These are phyloP conservation scores for Pythium dissotocum DNA, from an alignment of 352 stramenopile species.

Conservation along the genomic window DNA sequence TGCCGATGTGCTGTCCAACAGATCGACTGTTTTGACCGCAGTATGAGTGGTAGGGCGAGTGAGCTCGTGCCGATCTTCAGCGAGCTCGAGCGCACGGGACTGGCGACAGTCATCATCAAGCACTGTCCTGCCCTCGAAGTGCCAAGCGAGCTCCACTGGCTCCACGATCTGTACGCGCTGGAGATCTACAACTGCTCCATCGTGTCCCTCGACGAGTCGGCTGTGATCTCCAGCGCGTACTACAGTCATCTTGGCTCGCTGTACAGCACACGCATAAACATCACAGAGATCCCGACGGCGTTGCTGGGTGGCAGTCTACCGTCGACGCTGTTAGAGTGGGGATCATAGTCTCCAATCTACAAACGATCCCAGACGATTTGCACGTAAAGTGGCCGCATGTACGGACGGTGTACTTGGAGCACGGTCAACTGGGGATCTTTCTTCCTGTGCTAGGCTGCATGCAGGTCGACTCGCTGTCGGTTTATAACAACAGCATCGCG, in stretches of 20 bases:
- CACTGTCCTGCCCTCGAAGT: background rate
- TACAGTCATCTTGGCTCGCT: background rate
- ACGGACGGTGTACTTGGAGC: background rate
- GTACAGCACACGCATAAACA: background rate
- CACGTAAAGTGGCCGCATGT: background rate
- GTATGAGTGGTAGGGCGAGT: background rate
- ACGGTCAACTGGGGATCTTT: background rate
- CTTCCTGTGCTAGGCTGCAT: background rate
- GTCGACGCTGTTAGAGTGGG: background rate
- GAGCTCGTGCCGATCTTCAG: background rate
- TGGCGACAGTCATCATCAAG: background rate
- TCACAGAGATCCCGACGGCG: background rate
- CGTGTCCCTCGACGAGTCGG: background rate
- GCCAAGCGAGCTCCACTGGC: slow-evolving; percentile 2
- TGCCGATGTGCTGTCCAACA: slow-evolving; percentile 18
- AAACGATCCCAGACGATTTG: background rate
- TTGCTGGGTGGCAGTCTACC: background rate
- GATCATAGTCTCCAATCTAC: background rate
- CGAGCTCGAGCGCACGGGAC: background rate
- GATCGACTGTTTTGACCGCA: slow-evolving; percentile 7
- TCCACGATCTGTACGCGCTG: slow-evolving; percentile 2
- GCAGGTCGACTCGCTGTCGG: slow-evolving; percentile 13
- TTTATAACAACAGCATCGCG: slow-evolving; percentile 16
- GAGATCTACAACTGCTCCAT: slow-evolving; percentile 11
- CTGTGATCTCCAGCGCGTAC: background rate